Evolutionary conservation across 495 filamentous ascomycete genomes (phyloP).

Genomic region (Xylaria venustula): DNA sequence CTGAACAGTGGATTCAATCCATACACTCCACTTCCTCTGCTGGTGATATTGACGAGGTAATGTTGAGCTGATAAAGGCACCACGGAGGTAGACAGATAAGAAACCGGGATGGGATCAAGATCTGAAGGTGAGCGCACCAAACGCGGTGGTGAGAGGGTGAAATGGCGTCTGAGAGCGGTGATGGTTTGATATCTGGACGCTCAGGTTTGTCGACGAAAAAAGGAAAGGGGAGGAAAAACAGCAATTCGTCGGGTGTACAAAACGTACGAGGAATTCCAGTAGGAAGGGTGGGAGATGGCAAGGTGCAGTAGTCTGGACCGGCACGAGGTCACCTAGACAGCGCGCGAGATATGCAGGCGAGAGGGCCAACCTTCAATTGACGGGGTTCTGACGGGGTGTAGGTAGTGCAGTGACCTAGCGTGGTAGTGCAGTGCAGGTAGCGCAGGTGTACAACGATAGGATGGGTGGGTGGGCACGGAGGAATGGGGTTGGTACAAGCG

Average conservation of each 20-base stretch:
- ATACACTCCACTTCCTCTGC: neutral
- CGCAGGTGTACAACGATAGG: neutral
- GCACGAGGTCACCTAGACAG: constrained; percentile 12
- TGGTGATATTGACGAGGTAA: too few relatives aligned
- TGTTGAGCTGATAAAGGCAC: neutral
- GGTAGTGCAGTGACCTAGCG: neutral
- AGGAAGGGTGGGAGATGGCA: constrained; percentile 17
- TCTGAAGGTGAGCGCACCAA: neutral
- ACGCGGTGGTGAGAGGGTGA: neutral
- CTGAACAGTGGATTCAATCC: neutral
- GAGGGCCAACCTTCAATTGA: neutral
- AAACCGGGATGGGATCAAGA: neutral
- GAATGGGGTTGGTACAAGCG: constrained; percentile 11
- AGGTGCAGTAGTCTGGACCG: constrained; percentile 15
- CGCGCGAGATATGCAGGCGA: constrained; percentile 10
- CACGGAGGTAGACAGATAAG: neutral
- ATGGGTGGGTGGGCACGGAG: neutral
- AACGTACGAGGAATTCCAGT: constrained; percentile 12
- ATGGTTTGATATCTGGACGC: neutral
- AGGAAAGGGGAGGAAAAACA: neutral
- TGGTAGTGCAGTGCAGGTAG: neutral
- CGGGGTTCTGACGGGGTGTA: neutral
- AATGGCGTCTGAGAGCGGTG: neutral
- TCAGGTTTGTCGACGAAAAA: neutral
- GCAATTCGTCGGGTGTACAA: neutral